A percentile compares a stretch with the other conserved stretches of the same genome.
Conservation (phyloP, 2,329 filamentous ascomycete genomes). For the Microsporum canis region DNA sequence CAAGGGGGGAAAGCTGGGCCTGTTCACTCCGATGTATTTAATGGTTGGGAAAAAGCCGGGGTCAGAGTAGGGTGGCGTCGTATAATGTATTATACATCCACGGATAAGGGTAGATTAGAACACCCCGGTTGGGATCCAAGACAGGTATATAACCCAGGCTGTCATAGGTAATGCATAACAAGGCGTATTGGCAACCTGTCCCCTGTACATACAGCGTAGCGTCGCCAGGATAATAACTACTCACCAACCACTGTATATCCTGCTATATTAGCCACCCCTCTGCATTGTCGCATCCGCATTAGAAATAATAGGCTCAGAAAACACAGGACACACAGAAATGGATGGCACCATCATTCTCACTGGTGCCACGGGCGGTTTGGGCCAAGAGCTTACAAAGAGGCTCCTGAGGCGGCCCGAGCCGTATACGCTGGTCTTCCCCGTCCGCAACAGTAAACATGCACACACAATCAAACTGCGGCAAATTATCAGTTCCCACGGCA, state of each 20-base stretch:
- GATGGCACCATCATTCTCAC: not conserved
- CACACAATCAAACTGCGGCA: not conserved
- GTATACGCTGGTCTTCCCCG: not conserved
- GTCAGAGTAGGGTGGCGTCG: conserved; percentile 16
- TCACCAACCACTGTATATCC: no score
- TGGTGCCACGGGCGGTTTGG: not conserved
- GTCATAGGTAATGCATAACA: no score
- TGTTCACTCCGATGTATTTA: conserved; percentile 98
- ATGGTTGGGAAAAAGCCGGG: conserved; percentile 82
- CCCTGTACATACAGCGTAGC: no score
- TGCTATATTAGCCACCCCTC: no score
- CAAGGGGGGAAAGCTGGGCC: conserved; percentile 70
- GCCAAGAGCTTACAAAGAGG: not conserved
- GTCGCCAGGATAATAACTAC: no score
- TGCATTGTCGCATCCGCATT: no score
- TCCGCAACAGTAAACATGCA: not conserved
- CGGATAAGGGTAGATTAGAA: no score
- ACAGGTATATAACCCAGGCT: not conserved
- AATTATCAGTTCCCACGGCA: not conserved
- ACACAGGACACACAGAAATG: not conserved
- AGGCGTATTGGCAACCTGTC: no score
- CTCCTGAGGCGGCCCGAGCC: not conserved
- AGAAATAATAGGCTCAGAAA: not conserved
- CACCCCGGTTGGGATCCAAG: no score
- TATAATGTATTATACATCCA: no score